Conservation (phyloP, 352 stramenopile species). For the Phytophthora pseudosyringae region DNA sequence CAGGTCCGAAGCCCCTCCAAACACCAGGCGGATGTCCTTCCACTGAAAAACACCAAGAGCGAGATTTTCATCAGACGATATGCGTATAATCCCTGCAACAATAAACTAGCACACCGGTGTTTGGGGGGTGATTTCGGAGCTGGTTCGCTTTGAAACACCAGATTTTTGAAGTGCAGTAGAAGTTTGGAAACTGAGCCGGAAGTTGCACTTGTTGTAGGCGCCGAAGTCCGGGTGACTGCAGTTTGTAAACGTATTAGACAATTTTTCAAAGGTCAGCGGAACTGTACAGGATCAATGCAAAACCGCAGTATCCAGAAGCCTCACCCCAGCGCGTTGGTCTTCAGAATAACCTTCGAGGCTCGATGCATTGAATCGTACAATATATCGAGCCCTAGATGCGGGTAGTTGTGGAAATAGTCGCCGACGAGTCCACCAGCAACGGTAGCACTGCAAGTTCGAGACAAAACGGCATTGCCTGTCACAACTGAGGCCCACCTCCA, state of each 20-base stretch:
- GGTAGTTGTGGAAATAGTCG: conserved; percentile 90
- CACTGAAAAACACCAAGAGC: conserved; percentile 45
- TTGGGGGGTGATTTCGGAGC: conserved; percentile 66
- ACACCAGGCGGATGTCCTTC: conserved; percentile 69
- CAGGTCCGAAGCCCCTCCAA: conserved; percentile 54
- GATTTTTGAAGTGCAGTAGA: conserved; percentile 51
- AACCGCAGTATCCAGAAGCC: background rate
- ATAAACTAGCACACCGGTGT: conserved; percentile 49
- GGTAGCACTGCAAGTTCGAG: conserved; percentile 40
- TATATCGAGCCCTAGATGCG: conserved; percentile 79
- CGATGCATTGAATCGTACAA: conserved; percentile 78
- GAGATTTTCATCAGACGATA: conserved; percentile 1
- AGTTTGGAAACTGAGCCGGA: conserved; percentile 64
- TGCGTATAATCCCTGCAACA: background rate
- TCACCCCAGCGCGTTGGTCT: conserved; percentile 80
- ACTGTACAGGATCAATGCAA: background rate
- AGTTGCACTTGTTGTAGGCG: conserved; percentile 89
- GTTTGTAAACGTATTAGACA: conserved; percentile 4
- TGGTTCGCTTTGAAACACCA: conserved; percentile 49
- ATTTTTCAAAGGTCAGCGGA: background rate
- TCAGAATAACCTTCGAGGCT: conserved; percentile 80
- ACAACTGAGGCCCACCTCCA: background rate
- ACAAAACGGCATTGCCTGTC: conserved; percentile 8
- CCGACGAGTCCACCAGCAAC: conserved; percentile 59
- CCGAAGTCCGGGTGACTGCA: conserved; percentile 80